Evolutionary conservation across 495 filamentous ascomycete species (phyloP), one percentile per base, ranked within the genome.

Genomic region (Trichocladium uniseriatum): DNA sequence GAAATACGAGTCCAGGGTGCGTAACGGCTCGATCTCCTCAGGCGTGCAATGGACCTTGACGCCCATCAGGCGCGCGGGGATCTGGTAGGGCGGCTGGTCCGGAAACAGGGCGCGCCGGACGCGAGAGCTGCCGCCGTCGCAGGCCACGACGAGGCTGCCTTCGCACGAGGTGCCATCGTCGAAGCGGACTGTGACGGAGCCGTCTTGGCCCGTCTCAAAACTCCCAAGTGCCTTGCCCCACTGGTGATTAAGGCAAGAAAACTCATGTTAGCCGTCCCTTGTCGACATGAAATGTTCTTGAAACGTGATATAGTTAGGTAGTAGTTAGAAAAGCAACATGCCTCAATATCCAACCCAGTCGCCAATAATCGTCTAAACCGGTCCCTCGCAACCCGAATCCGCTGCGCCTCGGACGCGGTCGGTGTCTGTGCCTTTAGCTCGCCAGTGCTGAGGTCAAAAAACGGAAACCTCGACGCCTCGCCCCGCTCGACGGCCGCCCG

Each of bases 1-100:
- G 35, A 84, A 76, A 20, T 74, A 75, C 1, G 79, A 78, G 43
- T 83, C 79, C 15, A 82, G 69, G 41, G 51, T 48, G 18, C 54
- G 41, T 16, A 68, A 13, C 20, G 59, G 55, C 31, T 55, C 57
- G 14, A 68, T 62, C 34, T 63, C 39, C 14, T 60, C 63, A 5
- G 47, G 49, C 2, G 59, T 60, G 54, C 51, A 65, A 16, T 58
- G 50, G 41, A 61, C 21, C 45, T 57, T 61, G 37, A 60, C 41
- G 38, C 65, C 65, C 51, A 66, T 46, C 15, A 66, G 37, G 2
- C 59, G 20, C 29, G 65, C 45, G 4, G 65, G 65, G 21, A 68
- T 58, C 4, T 44, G 49, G 34, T 57, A 49, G 22, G 9, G 56
- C 19, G 49, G 39, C 7, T 50, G 19, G 0, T 55, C 48, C 0